Percentiles rank a stretch among this genome's conserved stretches.
Evolutionary conservation across 73 alveolate species (phyloP).

Genomic region (Paramecium octaurelia): DNA sequence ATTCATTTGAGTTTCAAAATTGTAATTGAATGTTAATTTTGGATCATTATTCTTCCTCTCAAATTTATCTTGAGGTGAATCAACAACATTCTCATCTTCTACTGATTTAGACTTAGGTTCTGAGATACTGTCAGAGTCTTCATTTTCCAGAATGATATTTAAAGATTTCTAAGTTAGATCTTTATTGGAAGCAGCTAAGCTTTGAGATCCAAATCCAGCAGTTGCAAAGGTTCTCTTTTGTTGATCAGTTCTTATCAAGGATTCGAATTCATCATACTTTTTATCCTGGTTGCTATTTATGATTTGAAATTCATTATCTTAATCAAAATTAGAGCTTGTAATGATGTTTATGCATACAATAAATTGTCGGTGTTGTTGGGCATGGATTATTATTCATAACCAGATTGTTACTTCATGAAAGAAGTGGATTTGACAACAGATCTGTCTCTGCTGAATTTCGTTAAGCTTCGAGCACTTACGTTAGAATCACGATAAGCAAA

Average conservation of each 20-base stretch:
- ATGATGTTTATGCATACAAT: neutral
- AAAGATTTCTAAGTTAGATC: neutral
- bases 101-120: neutral
- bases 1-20: constrained; percentile 2
- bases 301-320: neutral
- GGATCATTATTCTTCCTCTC: neutral
- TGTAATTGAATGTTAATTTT: constrained; percentile 37
- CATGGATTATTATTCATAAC: neutral
- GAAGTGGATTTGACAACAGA: constrained; percentile 24
- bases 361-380: neutral
- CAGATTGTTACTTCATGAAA: constrained; percentile 27
- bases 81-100: neutral
- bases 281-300: neutral
- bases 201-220: constrained; percentile 42
- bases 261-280: neutral
- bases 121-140: neutral
- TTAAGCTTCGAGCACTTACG: neutral
- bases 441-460: constrained; percentile 1
- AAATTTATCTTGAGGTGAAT: neutral
- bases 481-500: neutral
- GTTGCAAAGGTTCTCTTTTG: constrained; percentile 38
- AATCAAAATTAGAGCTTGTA: neutral
- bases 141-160: neutral
- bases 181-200: neutral
- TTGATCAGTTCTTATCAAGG: neutral